Evolutionary conservation across 148 eudicot species (phyloP).

Genomic region (Tetragonia tetragonoides): DNA sequence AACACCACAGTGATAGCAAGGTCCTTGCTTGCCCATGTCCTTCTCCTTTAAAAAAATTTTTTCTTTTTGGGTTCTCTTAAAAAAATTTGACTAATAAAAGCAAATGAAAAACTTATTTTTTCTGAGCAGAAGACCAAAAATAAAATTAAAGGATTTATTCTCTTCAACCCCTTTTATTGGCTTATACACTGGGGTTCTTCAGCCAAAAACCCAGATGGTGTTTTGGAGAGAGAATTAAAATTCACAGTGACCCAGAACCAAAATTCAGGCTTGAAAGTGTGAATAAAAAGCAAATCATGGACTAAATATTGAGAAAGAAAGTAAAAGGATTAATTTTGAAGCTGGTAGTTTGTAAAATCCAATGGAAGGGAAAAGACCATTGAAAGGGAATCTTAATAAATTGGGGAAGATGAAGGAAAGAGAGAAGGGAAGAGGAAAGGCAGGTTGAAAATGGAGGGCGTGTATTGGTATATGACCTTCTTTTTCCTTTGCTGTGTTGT

Average conservation of each 20-base stretch:
- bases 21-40: conserved; percentile 98
- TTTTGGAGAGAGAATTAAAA: conserved; percentile 29
- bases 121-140: not conserved
- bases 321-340: conserved; percentile 36
- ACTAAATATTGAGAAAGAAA: conserved; percentile 21
- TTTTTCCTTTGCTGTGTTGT: conserved; percentile 15
- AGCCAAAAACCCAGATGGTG: conserved; percentile 38
- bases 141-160: conserved; percentile 24
- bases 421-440: conserved; percentile 41
- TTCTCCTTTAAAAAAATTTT: conserved; percentile 25
- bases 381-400: conserved; percentile 49
- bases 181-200: conserved; percentile 29
- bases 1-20: conserved; percentile 99
- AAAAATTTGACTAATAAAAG: conserved; percentile 19
- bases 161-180: conserved; percentile 33
- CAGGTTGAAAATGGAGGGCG: conserved; percentile 62
- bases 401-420: conserved; percentile 23
- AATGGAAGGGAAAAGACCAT: conserved; percentile 32
- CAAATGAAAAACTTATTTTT: conserved; percentile 14
- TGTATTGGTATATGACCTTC: conserved; percentile 45
- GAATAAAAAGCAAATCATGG: conserved; percentile 31
- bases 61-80: not conserved
- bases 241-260: conserved; percentile 36
- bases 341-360: conserved; percentile 34
- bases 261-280: conserved; percentile 28